Evolutionary conservation across 768 basidiomycete genomes (phyloP).

Genomic region (Glaciozyma martinii): DNA sequence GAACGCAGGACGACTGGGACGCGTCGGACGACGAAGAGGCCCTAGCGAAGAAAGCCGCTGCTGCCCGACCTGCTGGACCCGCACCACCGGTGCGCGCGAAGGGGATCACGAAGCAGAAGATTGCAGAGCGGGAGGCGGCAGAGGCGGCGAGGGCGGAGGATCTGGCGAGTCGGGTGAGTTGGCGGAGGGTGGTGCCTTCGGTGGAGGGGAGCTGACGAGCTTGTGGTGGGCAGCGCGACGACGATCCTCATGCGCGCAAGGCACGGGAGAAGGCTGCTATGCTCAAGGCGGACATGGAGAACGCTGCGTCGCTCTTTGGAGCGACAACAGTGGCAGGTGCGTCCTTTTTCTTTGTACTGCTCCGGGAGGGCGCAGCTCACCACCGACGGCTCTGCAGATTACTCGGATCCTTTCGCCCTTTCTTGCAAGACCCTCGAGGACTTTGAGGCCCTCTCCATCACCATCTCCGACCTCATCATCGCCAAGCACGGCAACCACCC

Average conservation of each 20-base stretch:
- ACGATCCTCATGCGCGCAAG: slow-evolving; percentile 66
- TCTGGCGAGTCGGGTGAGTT: slow-evolving; percentile 40
- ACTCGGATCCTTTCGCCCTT: slow-evolving; percentile 60
- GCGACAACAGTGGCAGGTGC: slow-evolving; percentile 18
- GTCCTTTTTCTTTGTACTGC: background rate
- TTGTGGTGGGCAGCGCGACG: slow-evolving; percentile 40
- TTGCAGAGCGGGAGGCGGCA: slow-evolving; percentile 81
- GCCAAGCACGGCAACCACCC: slow-evolving; percentile 73
- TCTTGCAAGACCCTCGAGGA: slow-evolving; percentile 85
- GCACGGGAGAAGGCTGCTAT: slow-evolving; percentile 63
- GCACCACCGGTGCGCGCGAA: slow-evolving; percentile 79
- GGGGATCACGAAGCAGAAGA: slow-evolving; percentile 78
- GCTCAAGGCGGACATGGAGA: slow-evolving; percentile 74
- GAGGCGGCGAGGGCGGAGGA: slow-evolving; percentile 49
- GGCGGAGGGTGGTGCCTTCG: background rate
- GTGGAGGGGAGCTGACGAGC: slow-evolving; percentile 45
- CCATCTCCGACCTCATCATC: slow-evolving; percentile 65
- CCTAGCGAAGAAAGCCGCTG: slow-evolving; percentile 45
- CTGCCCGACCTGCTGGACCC: slow-evolving; percentile 38
- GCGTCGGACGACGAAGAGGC: slow-evolving; percentile 64
- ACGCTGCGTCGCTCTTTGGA: slow-evolving; percentile 73
- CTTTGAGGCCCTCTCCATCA: slow-evolving; percentile 61
- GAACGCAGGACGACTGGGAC: slow-evolving; percentile 84
- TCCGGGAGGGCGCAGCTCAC: background rate
- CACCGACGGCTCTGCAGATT: slow-evolving; percentile 14